A percentile compares a stretch with the other conserved stretches of the same genome.
Conservation (phyloP, 768 basidiomycete genomes). For the Collybiopsis luxurians region DNA sequence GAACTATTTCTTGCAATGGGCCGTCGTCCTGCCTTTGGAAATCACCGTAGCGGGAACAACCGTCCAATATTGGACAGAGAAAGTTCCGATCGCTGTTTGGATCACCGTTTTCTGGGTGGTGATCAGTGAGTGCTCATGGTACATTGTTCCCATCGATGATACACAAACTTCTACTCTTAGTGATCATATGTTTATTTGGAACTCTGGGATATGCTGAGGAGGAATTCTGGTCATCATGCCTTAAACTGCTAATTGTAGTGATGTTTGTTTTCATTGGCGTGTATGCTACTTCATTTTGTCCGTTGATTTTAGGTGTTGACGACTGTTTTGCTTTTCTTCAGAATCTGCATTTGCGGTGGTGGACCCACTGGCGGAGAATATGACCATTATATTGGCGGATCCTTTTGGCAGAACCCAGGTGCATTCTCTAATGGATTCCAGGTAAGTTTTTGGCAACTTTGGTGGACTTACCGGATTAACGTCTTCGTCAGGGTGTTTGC, state of each 20-base stretch:
- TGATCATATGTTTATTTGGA: slow-evolving; percentile 37
- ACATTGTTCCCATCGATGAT: neutral
- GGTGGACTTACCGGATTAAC: too few species aligned
- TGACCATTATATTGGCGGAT: slow-evolving; percentile 36
- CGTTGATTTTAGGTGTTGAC: neutral
- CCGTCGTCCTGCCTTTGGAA: slow-evolving; percentile 40
- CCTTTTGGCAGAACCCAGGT: slow-evolving; percentile 35
- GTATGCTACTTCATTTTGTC: slow-evolving; percentile 21
- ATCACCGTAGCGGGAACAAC: slow-evolving; percentile 44
- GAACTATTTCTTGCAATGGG: slow-evolving; percentile 50
- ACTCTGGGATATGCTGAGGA: slow-evolving; percentile 47
- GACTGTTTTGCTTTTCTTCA: slow-evolving; percentile 10
- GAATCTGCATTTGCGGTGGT: slow-evolving; percentile 39
- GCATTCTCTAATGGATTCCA: slow-evolving; percentile 42
- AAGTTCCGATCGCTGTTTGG: slow-evolving; percentile 40
- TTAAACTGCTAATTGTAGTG: slow-evolving; percentile 43
- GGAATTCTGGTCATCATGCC: slow-evolving; percentile 49
- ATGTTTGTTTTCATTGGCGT: slow-evolving; percentile 46
- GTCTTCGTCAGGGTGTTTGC: slow-evolving; percentile 34
- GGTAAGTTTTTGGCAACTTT: too few species aligned
- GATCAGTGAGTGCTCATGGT: slow-evolving; percentile 25
- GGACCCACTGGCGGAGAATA: slow-evolving; percentile 35
- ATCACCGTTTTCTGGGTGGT: slow-evolving; percentile 43
- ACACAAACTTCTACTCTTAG: slow-evolving; percentile 17
- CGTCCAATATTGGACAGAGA: slow-evolving; percentile 40